Conservation (phyloP, 176 grass and related monocot genomes). For the Musa acuminata region DNA sequence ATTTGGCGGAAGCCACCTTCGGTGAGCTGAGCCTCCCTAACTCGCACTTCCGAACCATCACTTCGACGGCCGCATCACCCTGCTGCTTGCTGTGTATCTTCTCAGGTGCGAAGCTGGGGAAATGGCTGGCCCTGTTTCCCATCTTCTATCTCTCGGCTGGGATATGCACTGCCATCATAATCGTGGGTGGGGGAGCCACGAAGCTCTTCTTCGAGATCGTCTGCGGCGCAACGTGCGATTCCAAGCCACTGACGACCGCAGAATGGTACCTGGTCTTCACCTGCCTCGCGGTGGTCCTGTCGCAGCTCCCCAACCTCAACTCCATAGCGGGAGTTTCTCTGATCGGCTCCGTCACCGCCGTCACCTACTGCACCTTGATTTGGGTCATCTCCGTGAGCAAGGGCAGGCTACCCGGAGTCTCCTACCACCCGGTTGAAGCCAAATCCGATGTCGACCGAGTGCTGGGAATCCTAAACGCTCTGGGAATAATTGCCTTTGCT, state of each 20-base stretch:
- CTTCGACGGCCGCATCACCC: not conserved
- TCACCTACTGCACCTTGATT: slow-evolving; percentile 83
- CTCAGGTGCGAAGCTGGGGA: slow-evolving; percentile 57
- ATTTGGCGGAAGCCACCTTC: slow-evolving; percentile 55
- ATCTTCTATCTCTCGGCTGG: slow-evolving; percentile 92
- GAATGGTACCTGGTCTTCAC: slow-evolving; percentile 95
- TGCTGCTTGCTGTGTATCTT: not conserved
- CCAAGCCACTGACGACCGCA: slow-evolving; percentile 43
- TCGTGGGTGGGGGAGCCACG: slow-evolving; percentile 79
- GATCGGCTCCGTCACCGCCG: slow-evolving; percentile 50
- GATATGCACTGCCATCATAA: slow-evolving; percentile 61
- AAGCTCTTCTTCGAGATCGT: slow-evolving; percentile 58
- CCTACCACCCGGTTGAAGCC: slow-evolving; percentile 43
- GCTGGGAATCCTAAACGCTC: slow-evolving; percentile 46
- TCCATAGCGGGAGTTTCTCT: slow-evolving; percentile 84
- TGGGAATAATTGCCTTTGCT: slow-evolving; percentile 89
- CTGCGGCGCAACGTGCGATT: slow-evolving; percentile 44
- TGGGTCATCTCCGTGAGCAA: slow-evolving; percentile 77
- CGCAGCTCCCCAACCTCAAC: slow-evolving; percentile 96
- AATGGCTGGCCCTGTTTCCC: slow-evolving; percentile 48
- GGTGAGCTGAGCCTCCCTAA: slow-evolving; percentile 21
- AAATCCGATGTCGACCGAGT: slow-evolving; percentile 31
- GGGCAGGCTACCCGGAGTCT: slow-evolving; percentile 41
- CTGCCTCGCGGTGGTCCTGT: slow-evolving; percentile 55
- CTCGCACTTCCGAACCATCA: not conserved